Conservation (phyloP, 2,329 filamentous ascomycete species). For the Mariannaea sp. region DNA sequence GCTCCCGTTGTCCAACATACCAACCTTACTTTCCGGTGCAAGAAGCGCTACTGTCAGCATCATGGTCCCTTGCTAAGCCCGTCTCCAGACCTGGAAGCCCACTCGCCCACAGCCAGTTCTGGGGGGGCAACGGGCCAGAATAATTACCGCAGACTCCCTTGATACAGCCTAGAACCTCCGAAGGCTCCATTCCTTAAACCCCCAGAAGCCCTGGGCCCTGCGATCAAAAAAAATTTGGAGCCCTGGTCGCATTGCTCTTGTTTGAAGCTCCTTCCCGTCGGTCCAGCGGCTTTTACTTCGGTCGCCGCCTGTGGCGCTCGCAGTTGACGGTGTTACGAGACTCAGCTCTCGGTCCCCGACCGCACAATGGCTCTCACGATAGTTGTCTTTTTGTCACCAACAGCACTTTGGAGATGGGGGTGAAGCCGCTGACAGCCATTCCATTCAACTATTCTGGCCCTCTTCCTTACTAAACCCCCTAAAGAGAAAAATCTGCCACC, state of each 20-base stretch:
- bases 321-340: slow-evolving; percentile 30
- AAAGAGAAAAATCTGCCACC: slow-evolving; percentile 16
- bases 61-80: background rate
- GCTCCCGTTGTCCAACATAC: slow-evolving; percentile 26
- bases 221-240: slow-evolving; percentile 24
- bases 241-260: slow-evolving; percentile 9
- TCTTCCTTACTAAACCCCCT: slow-evolving; percentile 18
- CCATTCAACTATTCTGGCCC: slow-evolving; percentile 22
- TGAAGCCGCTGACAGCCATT: slow-evolving; percentile 28
- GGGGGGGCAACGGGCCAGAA: slow-evolving; percentile 28
- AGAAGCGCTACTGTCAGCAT: slow-evolving; percentile 16
- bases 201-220: slow-evolving; percentile 7
- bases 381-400: background rate
- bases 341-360: slow-evolving; percentile 35
- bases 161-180: slow-evolving; percentile 30
- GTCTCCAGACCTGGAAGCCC: slow-evolving; percentile 8
- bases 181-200: slow-evolving; percentile 30
- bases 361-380: slow-evolving; percentile 2
- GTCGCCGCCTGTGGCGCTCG: slow-evolving; percentile 34
- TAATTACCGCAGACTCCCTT: slow-evolving; percentile 33
- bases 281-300: slow-evolving; percentile 38
- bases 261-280: slow-evolving; percentile 23
- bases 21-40: slow-evolving; percentile 29
- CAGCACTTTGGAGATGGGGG: background rate
- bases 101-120: slow-evolving; percentile 20